phyloP scores from a whole-genome alignment of 805 yeast species.

The Myxozyma mucilagina region DNA sequence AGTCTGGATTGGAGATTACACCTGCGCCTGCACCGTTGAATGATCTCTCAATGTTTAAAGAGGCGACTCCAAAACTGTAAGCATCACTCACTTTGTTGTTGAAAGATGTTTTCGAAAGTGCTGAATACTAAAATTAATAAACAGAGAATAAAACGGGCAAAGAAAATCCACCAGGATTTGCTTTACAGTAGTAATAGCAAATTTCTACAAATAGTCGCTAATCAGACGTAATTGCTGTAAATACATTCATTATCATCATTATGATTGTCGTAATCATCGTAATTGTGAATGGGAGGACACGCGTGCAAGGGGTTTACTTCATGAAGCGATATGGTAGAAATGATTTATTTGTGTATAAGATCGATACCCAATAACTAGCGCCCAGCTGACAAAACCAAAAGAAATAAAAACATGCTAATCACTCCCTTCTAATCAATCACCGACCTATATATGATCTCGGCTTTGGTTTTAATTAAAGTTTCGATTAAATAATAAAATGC shows the following conservation, averaged over 20 bases:
- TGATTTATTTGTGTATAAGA: neutral
- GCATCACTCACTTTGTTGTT: neutral
- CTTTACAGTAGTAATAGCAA: neutral
- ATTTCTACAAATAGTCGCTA: neutral
- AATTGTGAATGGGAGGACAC: too few species aligned
- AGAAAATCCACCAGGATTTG: neutral
- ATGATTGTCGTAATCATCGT: neutral
- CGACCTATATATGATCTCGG: neutral
- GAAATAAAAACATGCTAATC: neutral
- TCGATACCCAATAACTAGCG: conserved; percentile 7
- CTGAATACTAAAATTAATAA: neutral
- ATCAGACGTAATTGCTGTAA: neutral
- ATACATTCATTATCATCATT: neutral
- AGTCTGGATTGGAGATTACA: conserved; percentile 54
- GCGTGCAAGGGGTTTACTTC: neutral
- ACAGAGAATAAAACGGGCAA: neutral
- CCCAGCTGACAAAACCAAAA: neutral
- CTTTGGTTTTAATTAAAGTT: neutral
- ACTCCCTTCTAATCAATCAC: neutral
- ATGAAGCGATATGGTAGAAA: neutral
- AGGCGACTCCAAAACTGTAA: conserved; percentile 26
- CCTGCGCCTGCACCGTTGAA: conserved; percentile 59
- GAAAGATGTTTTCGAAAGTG: neutral
- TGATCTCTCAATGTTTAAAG: conserved; percentile 19
- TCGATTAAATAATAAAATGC: neutral